Percentiles rank a stretch among this genome's conserved stretches.
These are phyloP conservation scores for Globisporangium perplexum DNA, from an alignment of 352 stramenopile species.

Conservation along the genomic window DNA sequence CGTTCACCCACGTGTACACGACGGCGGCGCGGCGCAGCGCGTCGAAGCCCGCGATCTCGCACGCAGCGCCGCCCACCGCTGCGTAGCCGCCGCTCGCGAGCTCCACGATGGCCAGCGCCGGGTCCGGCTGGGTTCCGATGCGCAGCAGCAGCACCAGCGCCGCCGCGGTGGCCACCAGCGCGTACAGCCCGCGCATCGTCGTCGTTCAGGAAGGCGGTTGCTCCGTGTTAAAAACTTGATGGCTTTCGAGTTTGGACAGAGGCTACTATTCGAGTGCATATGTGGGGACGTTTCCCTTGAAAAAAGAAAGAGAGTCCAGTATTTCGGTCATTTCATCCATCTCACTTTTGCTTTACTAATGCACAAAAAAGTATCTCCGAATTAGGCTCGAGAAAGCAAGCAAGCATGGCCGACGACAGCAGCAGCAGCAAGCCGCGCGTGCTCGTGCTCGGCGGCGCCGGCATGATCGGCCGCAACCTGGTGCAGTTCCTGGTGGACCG, in stretches of 20 bases:
- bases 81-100: constrained; percentile 36
- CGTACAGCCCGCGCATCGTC: constrained; percentile 50
- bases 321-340: too few relatives aligned
- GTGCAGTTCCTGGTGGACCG: constrained; percentile 74
- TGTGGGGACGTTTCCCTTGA: too few relatives aligned
- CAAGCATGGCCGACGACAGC: constrained; percentile 11
- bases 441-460: constrained; percentile 76
- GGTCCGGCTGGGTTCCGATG: constrained; percentile 38
- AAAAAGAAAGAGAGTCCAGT: too few relatives aligned
- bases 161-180: constrained; percentile 39
- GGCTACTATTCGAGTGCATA: too few relatives aligned
- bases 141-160: constrained; percentile 41
- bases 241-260: too few relatives aligned
- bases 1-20: constrained; percentile 87
- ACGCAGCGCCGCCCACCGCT: constrained; percentile 29
- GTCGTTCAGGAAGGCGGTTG: too few relatives aligned
- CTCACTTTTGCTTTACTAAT: too few relatives aligned
- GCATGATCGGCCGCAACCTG: constrained; percentile 87
- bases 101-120: constrained; percentile 40
- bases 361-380: too few relatives aligned
- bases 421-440: constrained; percentile 55
- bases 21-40: constrained; percentile 55
- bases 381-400: too few relatives aligned
- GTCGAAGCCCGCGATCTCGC: constrained; percentile 67
- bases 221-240: too few relatives aligned